Conservation (phyloP, 2,329 filamentous ascomycete genomes). For the Aspergillus vadensis region DNA sequence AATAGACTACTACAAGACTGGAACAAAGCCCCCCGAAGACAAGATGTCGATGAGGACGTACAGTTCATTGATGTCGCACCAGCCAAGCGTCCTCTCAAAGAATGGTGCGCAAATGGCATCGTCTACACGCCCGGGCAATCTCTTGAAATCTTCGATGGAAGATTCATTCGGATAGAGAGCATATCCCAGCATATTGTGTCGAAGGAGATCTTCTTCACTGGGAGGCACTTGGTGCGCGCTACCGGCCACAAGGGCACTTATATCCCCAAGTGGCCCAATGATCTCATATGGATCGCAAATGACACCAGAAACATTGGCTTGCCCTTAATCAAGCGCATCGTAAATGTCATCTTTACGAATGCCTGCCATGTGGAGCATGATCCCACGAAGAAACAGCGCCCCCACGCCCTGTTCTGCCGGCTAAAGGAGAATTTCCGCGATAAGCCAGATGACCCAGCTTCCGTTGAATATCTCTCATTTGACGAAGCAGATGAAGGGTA, state of each 20-base stretch:
- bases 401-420: conserved; percentile 35
- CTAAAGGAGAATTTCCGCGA: conserved; percentile 27
- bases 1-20: conserved; percentile 18
- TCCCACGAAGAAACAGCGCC: conserved; percentile 32
- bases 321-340: conserved; percentile 40
- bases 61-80: neutral
- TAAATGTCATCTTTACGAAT: conserved; percentile 60
- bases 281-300: conserved; percentile 48
- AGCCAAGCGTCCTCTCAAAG: conserved; percentile 10
- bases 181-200: conserved; percentile 33
- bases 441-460: conserved; percentile 23
- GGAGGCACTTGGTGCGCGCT: conserved; percentile 39
- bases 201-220: conserved; percentile 37
- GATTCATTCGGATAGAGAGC: conserved; percentile 45
- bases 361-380: conserved; percentile 28
- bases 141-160: conserved; percentile 41
- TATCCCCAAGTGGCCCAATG: conserved; percentile 44
- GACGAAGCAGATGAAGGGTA: conserved; percentile 34
- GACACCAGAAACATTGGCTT: conserved; percentile 46
- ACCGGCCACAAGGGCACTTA: conserved; percentile 33
- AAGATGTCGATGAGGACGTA: no score
- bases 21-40: neutral
- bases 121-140: conserved; percentile 32
- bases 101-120: conserved; percentile 25
- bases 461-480: conserved; percentile 33